Base-by-base conservation (phyloP, 306 rosid species). In the Dryas alaskensis region DNA sequence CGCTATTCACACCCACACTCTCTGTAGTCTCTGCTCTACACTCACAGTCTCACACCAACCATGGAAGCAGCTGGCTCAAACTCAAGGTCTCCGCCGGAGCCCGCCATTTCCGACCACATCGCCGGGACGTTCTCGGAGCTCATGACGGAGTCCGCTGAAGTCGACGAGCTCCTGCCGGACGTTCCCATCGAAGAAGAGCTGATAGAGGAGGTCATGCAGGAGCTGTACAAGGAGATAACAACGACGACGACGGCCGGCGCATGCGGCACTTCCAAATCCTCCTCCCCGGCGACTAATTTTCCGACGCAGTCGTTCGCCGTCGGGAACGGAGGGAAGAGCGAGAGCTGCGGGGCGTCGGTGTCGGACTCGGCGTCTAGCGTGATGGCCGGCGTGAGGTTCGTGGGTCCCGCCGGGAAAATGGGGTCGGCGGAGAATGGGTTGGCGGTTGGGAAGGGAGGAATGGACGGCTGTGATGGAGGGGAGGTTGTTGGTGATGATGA, bases 151-250 rank as follows among this genome's bases (percentile, higher is more conserved):
- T 50, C 53, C n/a, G 61, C 67, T 22, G 71, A 70, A 9, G 59
- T 48, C 37, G 72, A 48, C 4, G 74, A 49, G 55, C 51, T 78
- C 19, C 57, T 6, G 5, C 76, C 73, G 37, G 84, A 80, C 44
- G 37, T 75, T 47, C 74, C 84, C 11, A 75, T 80, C 22, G 52
- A 66, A 19, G 84, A 80, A 61, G 80, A 80, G 48, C 22, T 40
- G 5, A 11, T 80, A 9, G 80, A 80, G 69, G 67, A 80, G 73
- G 65, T 80, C 80, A 80, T 80, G 84, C 80, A 65, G 31, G 84
- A 80, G 77, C 84, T 80, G 13, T 80, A 80, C 80, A 60, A 64
- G 43, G 84, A 75, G 65, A 76, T 80, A 6, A 77, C 54, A 10
- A 8, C 44, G 6, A 2, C 52, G 10, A 10, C 45, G 0, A 7